Evolutionary conservation across 352 stramenopile species (phyloP).

Genomic region (Globisporangium mamillatum): DNA sequence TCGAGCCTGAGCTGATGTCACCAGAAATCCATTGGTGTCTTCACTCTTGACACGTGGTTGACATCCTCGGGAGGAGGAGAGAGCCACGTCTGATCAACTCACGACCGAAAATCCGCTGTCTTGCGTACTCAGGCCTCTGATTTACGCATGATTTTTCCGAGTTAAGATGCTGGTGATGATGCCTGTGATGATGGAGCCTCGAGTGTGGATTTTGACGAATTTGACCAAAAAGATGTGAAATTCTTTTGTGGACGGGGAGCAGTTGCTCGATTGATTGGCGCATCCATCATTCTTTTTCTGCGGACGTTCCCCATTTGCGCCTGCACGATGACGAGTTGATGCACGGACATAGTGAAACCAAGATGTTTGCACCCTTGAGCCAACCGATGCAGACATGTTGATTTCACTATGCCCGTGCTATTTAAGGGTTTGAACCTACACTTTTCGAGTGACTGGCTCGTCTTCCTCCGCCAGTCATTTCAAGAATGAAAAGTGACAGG

Average conservation of each 20-base stretch:
- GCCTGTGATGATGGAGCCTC: neutral
- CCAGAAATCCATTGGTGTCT: neutral
- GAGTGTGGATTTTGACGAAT: neutral
- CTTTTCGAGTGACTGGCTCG: neutral
- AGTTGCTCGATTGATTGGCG: neutral
- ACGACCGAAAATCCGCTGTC: neutral
- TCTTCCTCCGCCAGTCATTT: neutral
- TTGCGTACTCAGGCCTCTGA: neutral
- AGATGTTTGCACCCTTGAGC: too few species aligned
- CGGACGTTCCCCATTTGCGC: neutral
- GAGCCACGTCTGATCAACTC: neutral
- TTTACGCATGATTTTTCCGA: neutral
- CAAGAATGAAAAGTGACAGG: neutral
- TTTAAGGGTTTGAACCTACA: neutral
- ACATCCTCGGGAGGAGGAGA: neutral
- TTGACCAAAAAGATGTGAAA: neutral
- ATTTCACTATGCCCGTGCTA: too few species aligned
- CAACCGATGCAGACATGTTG: too few species aligned
- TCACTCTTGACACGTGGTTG: neutral
- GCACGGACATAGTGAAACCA: too few species aligned
- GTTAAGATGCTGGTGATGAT: neutral
- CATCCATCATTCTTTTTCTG: neutral
- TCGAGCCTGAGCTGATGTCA: too few species aligned
- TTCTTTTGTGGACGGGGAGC: neutral
- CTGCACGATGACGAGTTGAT: neutral